phyloP scores from a whole-genome alignment of 2,329 filamentous ascomycete species.

The Mariannaea sp. region DNA sequence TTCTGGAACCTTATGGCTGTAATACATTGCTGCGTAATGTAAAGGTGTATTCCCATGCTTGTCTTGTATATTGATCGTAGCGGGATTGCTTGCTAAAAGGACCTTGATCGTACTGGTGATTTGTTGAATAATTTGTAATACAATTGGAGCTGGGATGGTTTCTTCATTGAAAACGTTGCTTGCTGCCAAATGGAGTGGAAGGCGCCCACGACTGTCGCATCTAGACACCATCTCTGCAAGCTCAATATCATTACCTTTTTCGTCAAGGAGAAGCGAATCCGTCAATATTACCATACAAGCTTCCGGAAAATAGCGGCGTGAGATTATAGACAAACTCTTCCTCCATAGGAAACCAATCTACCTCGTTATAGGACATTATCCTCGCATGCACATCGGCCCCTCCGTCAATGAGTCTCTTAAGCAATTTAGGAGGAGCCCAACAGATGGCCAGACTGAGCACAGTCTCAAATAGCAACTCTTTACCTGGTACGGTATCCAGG shows the following conservation, averaged over 20 bases:
- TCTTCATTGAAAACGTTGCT: not conserved
- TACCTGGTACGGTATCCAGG: too few relatives aligned
- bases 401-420: not conserved
- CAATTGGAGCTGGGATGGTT: too few relatives aligned
- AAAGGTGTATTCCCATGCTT: not conserved
- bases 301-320: not conserved
- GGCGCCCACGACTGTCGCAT: not conserved
- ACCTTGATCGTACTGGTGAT: not conserved
- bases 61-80: not conserved
- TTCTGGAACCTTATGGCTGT: not conserved
- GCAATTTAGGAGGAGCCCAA: not conserved
- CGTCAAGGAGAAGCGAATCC: not conserved
- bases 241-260: too few relatives aligned
- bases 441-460: not conserved
- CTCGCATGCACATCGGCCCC: not conserved
- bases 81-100: not conserved
- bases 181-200: conserved; percentile 2
- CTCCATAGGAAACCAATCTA: not conserved
- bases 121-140: not conserved
- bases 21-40: not conserved
- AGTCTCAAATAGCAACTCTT: not conserved
- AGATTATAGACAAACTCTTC: not conserved
- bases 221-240: not conserved
- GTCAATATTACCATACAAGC: not conserved
- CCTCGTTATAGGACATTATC: not conserved